Evolutionary conservation across 148 eudicot genomes (phyloP).

Genomic region (Rhododendron mucronatum): DNA sequence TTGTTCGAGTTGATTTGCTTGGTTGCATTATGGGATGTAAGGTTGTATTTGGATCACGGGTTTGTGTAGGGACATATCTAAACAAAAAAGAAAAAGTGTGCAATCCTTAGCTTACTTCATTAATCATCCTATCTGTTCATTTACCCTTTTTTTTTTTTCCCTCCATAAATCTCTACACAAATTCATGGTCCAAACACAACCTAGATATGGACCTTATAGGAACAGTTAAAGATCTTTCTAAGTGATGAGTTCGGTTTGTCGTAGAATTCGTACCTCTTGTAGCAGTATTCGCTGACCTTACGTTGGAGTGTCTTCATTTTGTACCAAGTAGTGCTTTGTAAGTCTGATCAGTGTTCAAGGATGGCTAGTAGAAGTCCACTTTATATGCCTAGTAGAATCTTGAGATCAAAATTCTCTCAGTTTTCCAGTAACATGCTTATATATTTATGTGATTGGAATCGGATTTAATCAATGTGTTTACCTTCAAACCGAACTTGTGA

Average conservation of each 20-base stretch:
- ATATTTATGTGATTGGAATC: background rate
- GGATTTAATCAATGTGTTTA: background rate
- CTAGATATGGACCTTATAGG: background rate
- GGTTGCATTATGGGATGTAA: background rate
- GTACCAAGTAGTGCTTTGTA: background rate
- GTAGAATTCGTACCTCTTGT: background rate
- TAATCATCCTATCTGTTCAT: background rate
- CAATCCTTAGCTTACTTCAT: background rate
- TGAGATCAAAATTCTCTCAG: background rate
- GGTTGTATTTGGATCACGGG: background rate
- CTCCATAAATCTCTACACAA: background rate
- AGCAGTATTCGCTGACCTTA: background rate
- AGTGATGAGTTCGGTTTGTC: background rate
- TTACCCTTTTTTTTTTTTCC: background rate
- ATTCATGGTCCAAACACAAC: background rate
- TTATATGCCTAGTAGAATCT: background rate
- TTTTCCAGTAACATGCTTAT: background rate
- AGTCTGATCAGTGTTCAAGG: background rate
- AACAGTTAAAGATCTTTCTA: background rate
- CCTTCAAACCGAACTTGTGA: background rate
- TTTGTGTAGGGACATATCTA: background rate
- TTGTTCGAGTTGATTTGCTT: background rate
- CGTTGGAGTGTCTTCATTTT: background rate
- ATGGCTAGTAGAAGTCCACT: background rate
- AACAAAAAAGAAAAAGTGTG: background rate